Evolutionary conservation across 257 asterid genomes (phyloP).

Genomic region (Salvia rosmarinus): DNA sequence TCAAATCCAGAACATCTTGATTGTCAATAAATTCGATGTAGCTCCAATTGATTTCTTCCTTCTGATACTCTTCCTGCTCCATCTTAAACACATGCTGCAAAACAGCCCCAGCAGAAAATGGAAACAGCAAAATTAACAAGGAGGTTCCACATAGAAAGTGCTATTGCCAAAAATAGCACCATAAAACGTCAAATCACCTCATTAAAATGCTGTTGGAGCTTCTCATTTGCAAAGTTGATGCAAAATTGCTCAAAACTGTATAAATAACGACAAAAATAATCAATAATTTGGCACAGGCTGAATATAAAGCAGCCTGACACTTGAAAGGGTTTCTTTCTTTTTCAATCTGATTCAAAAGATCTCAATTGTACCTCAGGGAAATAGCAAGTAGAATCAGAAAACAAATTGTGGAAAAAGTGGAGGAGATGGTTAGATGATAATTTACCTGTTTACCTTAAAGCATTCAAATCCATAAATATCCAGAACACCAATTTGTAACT

Average conservation of each 20-base stretch:
- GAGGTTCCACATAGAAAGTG: conserved; percentile 29
- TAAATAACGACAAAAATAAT: conserved; percentile 28
- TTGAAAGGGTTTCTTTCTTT: conserved; percentile 9
- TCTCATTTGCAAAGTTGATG: conserved; percentile 97
- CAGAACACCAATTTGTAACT: conserved; percentile 87
- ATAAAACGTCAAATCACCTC: conserved; percentile 61
- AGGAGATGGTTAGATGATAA: conserved; percentile 15
- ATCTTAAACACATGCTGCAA: conserved; percentile 98
- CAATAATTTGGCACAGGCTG: conserved; percentile 18
- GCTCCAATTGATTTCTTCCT: conserved; percentile 95
- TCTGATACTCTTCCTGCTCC: conserved; percentile 99
- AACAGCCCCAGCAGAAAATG: conserved; percentile 28
- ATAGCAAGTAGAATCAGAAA: neutral
- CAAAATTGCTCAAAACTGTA: conserved; percentile 98
- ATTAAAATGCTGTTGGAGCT: conserved; percentile 99
- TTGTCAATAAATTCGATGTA: conserved; percentile 98
- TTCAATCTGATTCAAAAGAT: conserved; percentile 13
- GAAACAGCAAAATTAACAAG: conserved; percentile 27
- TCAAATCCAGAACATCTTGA: conserved; percentile 97
- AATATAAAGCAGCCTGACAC: conserved; percentile 17
- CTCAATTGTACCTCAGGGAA: conserved; percentile 3
- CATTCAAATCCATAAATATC: conserved; percentile 99
- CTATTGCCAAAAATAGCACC: conserved; percentile 33
- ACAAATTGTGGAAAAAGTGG: neutral
- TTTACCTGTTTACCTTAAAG: conserved; percentile 85